Percentiles rank a stretch among this genome's conserved stretches.
Evolutionary conservation across 495 filamentous ascomycete species (phyloP).

Genomic region (Aspergillus bridgeri): DNA sequence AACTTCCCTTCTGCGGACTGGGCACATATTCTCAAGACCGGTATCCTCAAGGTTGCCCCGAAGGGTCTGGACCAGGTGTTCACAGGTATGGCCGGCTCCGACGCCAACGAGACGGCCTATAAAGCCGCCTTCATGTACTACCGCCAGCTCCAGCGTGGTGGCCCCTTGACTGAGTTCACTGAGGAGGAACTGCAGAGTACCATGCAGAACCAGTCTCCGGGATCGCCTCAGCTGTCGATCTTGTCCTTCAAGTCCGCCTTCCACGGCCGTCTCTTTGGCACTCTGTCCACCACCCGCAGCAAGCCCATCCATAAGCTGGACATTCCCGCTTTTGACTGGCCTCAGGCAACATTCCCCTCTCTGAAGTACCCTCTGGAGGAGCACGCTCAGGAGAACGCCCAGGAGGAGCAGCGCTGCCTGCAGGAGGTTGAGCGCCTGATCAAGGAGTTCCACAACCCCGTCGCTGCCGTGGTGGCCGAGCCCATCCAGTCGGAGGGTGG

Average conservation of each 20-base stretch:
- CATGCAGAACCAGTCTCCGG: conserved; percentile 85
- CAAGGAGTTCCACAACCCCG: conserved; percentile 78
- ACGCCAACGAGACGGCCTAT: conserved; percentile 99
- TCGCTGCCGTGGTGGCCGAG: conserved; percentile 86
- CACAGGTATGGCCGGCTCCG: conserved; percentile 91
- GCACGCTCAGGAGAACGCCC: conserved; percentile 75
- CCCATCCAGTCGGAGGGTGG: conserved; percentile 98
- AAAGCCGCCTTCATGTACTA: conserved; percentile 99
- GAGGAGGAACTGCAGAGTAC: conserved; percentile 69
- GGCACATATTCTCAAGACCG: conserved; percentile 79
- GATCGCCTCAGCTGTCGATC: conserved; percentile 82
- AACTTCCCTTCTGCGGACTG: conserved; percentile 95
- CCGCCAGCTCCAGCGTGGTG: conserved; percentile 83
- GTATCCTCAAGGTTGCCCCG: conserved; percentile 83
- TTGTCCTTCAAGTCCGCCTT: conserved; percentile 91
- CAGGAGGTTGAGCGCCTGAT: conserved; percentile 86
- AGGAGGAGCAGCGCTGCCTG: conserved; percentile 81
- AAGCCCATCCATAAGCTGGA: conserved; percentile 99
- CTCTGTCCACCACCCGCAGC: conserved; percentile 86
- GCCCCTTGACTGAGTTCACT: conserved; percentile 76
- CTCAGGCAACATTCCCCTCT: conserved; percentile 85
- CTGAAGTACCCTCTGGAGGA: conserved; percentile 90
- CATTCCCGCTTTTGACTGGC: conserved; percentile 98
- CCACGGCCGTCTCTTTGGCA: conserved; percentile 94
- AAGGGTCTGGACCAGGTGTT: conserved; percentile 94